Evolutionary conservation across 768 basidiomycete genomes (phyloP).

Genomic region (Pleurotus sapidus): DNA sequence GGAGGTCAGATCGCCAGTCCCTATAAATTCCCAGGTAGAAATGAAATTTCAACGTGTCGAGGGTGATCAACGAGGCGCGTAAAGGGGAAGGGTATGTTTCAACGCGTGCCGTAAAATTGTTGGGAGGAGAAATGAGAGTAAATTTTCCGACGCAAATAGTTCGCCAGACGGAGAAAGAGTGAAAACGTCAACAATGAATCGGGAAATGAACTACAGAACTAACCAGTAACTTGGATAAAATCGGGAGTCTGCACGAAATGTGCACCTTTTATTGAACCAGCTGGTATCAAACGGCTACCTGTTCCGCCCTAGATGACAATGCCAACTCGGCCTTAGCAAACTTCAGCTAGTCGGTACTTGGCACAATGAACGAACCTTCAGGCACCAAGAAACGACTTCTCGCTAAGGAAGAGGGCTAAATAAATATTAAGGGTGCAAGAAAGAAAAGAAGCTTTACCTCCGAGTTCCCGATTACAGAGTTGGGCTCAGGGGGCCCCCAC

Average conservation of each 20-base stretch:
- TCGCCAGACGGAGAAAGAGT: background rate
- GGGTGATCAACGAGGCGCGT: background rate
- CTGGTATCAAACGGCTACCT: slow-evolving; percentile 68
- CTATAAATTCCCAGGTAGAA: slow-evolving; percentile 22
- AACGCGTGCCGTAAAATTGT: background rate
- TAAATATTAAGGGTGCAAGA: slow-evolving; percentile 3
- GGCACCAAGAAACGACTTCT: slow-evolving; percentile 39
- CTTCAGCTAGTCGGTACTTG: slow-evolving; percentile 1
- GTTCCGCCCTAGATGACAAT: slow-evolving; percentile 41
- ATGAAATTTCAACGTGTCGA: background rate
- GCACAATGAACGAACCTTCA: slow-evolving; percentile 24
- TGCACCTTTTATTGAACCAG: slow-evolving; percentile 64
- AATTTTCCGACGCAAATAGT: background rate
- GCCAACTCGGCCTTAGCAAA: background rate
- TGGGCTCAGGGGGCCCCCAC: slow-evolving; percentile 42
- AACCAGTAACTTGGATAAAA: slow-evolving; percentile 70
- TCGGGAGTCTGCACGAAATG: slow-evolving; percentile 74
- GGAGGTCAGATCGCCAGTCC: slow-evolving; percentile 60
- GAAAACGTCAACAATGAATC: background rate
- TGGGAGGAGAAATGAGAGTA: background rate
- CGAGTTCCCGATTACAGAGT: slow-evolving; percentile 54
- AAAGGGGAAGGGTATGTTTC: background rate
- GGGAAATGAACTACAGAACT: slow-evolving; percentile 10
- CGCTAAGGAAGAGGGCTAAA: slow-evolving; percentile 22
- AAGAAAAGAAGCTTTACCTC: slow-evolving; percentile 38